Evolutionary conservation across 176 grass and related monocot genomes (phyloP), one percentile per base, ranked within the genome.

Genomic region (Carex pumila): DNA sequence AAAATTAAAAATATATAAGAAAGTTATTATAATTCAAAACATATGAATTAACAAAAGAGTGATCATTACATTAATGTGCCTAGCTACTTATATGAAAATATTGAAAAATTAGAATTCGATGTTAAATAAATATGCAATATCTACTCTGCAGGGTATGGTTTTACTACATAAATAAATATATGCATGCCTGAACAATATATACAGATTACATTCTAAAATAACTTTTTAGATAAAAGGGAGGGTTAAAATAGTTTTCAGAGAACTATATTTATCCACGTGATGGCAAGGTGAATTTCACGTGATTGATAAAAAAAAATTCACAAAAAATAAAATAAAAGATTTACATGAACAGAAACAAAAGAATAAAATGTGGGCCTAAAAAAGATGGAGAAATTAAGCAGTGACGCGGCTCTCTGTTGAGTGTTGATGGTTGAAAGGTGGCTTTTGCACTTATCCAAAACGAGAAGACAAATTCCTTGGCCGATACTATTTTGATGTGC

Each of bases 391-490:
- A 69, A 69, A 69, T 41, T 37, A 37, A 59, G 18, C 3, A 69
- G 32, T 69, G 65, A 69, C 2, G 12, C 15, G 17, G 65, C 32
- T 69, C 65, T 69, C 14, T 17, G 57, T 69, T 69, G 65, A 39
- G n/a, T 17, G 57, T 69, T 69, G 65, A 39, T 41, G 32, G 66
- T 37, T 69, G 66, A 71, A 71, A 10, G 18, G 18, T 71, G 37
- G 68, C 18, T 71, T 43, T 43, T 71, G 68, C 36, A 45, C 37
- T 71, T 71, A 71, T 71, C 68, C 68, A 71, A 71, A 71, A 70
- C 3, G 15, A 45, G 68, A 68, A 37, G 65, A 39, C 14, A 6
- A 68, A 68, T 68, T 68, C 65, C 30, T 67, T 5, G 64, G 64
- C 43, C 43, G 43, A 8, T 47, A 47, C 43, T 47, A 47, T 47